Evolutionary conservation across 2,329 filamentous ascomycete species (phyloP), one percentile per base, ranked within the genome.

Genomic region (Colletotrichum scovillei): DNA sequence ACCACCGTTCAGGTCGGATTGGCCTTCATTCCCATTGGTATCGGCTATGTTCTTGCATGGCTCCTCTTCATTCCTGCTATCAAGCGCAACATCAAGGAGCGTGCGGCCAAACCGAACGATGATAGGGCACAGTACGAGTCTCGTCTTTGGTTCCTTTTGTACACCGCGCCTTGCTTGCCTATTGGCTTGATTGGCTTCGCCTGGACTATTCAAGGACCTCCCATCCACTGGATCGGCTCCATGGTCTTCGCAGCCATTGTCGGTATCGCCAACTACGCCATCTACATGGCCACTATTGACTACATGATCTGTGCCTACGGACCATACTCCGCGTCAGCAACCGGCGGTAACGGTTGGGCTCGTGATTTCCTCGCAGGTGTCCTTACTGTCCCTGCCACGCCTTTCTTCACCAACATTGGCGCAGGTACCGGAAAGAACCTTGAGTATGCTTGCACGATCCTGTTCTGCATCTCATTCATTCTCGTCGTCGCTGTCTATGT

Each of bases 291-390:
- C 1, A 93, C 92, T 1, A 93, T 94, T 75, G 92, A 95, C 81
- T 95, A 95, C 83, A 94, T 94, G 89, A 89, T 94, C 46, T 92
- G 91, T 71, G 91, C 92, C 0, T 94, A 94, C 77, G 93, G 93
- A 0, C 90, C 90, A 0, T 94, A 94, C 79, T 90, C 92, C 2
- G 92, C 93, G 1, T 94, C 92, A 0, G 93, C 93, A 0, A 94
- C 93, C 0, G 93, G 93, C 53, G 93, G 93, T 24, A 95, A 95
- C 75, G 93, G 92, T 1, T 94, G 92, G 83, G 88, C 92, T 3
- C 88, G 93, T 76, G 93, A 95, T 78, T 91, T 94, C 81, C 84
- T 95, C 0, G 93, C 93, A 2, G 93, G 93, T 81, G 86, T 94
- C 9, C 88, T 94, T 1, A 93, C 92, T 0, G 86, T 94, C 63